These are phyloP conservation scores for Corynespora cassiicola DNA, from an alignment of 2,329 filamentous ascomycete species.

Conservation along the genomic window DNA sequence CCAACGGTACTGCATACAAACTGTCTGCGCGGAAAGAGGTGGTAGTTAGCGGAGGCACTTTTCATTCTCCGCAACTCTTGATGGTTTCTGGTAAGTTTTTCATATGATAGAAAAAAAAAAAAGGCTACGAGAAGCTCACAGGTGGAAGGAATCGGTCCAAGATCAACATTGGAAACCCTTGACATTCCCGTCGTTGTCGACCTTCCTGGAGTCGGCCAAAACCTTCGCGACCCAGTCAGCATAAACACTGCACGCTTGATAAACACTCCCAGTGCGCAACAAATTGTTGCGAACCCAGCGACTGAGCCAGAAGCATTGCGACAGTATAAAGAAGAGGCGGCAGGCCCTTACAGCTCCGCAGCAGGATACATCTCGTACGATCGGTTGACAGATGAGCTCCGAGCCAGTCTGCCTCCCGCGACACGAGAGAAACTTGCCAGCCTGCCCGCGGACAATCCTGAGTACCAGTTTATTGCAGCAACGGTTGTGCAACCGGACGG, in stretches of 20 bases:
- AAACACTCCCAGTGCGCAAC: conserved; percentile 9
- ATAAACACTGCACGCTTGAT: conserved; percentile 10
- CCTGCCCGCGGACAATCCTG: conserved; percentile 8
- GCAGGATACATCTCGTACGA: conserved; percentile 13
- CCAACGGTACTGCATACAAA: background rate
- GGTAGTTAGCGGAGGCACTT: conserved; percentile 52
- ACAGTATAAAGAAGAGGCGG: conserved; percentile 13
- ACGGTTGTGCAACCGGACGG: conserved; percentile 9
- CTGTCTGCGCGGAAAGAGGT: conserved; percentile 12
- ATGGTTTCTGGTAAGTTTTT: conserved; percentile 13
- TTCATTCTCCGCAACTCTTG: conserved; percentile 36
- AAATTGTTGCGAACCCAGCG: conserved; percentile 9
- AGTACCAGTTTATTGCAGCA: conserved; percentile 8
- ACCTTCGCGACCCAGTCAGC: conserved; percentile 61
- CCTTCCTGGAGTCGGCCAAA: conserved; percentile 66
- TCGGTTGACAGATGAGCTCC: conserved; percentile 2
- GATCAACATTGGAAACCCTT: conserved; percentile 56
- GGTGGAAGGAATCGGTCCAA: conserved; percentile 65
- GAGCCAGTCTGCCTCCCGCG: conserved; percentile 1
- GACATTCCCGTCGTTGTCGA: conserved; percentile 61
- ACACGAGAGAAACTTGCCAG: conserved; percentile 1
- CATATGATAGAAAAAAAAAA: conserved; percentile 42
- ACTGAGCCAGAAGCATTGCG: conserved; percentile 15
- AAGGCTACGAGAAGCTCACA: conserved; percentile 60
- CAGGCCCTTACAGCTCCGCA: conserved; percentile 10